phyloP scores from a whole-genome alignment of 352 stramenopile species.

The Phytophthora constricta region DNA sequence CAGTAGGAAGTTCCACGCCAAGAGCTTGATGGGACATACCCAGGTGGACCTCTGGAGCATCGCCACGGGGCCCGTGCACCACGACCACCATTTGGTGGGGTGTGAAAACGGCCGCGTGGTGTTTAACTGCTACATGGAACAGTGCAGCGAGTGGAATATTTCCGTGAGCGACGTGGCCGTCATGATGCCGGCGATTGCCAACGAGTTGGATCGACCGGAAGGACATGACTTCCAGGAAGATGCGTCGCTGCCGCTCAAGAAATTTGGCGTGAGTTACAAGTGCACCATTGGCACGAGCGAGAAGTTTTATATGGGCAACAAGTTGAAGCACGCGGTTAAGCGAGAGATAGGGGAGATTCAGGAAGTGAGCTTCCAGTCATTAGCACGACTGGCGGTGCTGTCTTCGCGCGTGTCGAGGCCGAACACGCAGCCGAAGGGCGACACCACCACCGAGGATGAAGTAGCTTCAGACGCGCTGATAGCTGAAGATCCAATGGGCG shows the following conservation, averaged over 20 bases:
- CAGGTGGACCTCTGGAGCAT: constrained; percentile 86
- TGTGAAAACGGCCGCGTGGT: constrained; percentile 89
- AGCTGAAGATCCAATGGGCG: constrained; percentile 78
- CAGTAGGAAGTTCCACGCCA: constrained; percentile 80
- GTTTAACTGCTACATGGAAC: constrained; percentile 93
- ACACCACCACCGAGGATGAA: constrained; percentile 53
- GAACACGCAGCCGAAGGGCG: constrained; percentile 60
- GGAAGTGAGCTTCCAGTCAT: constrained; percentile 89
- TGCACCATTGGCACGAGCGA: constrained; percentile 89
- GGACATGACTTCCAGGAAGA: constrained; percentile 92
- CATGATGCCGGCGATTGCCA: constrained; percentile 90
- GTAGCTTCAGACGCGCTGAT: constrained; percentile 54
- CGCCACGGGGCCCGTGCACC: constrained; percentile 85
- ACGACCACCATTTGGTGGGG: constrained; percentile 86
- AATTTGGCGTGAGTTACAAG: constrained; percentile 91
- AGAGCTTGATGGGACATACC: constrained; percentile 77
- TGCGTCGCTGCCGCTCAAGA: constrained; percentile 85
- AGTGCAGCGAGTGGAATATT: constrained; percentile 91
- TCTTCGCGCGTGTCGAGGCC: constrained; percentile 81
- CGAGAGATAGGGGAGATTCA: constrained; percentile 78
- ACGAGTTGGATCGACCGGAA: constrained; percentile 88
- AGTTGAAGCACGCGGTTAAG: constrained; percentile 82
- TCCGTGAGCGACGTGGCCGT: constrained; percentile 87
- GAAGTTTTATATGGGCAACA: constrained; percentile 89
- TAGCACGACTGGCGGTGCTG: constrained; percentile 81